These are phyloP conservation scores for Talaromyces borbonicus DNA, from an alignment of 495 filamentous ascomycete species.

Conservation along the genomic window DNA sequence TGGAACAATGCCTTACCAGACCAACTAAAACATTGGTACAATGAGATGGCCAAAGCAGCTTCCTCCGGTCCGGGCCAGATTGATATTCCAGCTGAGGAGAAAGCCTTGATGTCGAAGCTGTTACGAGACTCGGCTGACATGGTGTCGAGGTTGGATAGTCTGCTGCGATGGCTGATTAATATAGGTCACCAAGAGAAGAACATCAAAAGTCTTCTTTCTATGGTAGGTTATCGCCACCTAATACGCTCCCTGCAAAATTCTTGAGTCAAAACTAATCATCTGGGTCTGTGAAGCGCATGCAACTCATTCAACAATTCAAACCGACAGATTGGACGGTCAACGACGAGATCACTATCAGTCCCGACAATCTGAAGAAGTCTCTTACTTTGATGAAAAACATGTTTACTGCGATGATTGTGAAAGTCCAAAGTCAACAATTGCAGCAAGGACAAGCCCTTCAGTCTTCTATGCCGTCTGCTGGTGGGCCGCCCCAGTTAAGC, in stretches of 20 bases:
- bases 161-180: conserved; percentile 31
- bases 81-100: conserved; percentile 32
- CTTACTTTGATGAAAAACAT: conserved; percentile 36
- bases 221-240: conserved; percentile 26
- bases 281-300: conserved; percentile 38
- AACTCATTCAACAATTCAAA: conserved; percentile 49
- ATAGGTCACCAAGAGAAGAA: conserved; percentile 32
- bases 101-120: conserved; percentile 36
- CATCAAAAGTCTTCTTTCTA: conserved; percentile 31
- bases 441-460: conserved; percentile 20
- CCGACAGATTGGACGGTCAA: conserved; percentile 42
- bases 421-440: conserved; percentile 23
- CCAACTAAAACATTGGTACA: conserved; percentile 27
- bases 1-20: conserved; percentile 32
- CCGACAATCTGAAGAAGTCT: conserved; percentile 42
- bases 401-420: conserved; percentile 31
- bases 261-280: conserved; percentile 12
- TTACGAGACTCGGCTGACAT: conserved; percentile 33
- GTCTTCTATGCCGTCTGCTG: conserved; percentile 15
- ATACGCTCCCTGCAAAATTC: no score
- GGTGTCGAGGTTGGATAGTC: conserved; percentile 29
- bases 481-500: conserved; percentile 41
- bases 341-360: conserved; percentile 48
- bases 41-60: conserved; percentile 27
- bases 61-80: conserved; percentile 19